Evolutionary conservation across 306 rosid species (phyloP).

Genomic region (Abrus precatorius): DNA sequence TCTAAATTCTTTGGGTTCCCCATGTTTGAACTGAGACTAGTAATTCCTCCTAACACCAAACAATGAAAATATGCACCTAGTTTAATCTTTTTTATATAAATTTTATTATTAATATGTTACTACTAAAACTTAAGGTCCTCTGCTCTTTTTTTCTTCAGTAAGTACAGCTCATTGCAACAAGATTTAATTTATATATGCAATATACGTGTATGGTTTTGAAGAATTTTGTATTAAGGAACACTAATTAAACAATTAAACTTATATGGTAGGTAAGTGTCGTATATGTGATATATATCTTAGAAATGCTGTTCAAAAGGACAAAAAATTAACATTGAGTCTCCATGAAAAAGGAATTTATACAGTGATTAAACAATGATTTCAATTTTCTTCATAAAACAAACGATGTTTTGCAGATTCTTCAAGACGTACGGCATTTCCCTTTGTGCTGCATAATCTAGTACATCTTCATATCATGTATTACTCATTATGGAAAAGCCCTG

Average conservation of each 20-base stretch:
- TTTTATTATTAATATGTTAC: constrained; percentile 19
- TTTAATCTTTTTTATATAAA: background rate
- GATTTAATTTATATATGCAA: background rate
- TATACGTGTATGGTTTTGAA: background rate
- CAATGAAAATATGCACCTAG: background rate
- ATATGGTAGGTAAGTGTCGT: constrained; percentile 28
- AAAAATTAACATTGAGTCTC: background rate
- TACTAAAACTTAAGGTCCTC: constrained; percentile 35
- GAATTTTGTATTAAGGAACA: constrained; percentile 20
- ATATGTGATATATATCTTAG: constrained; percentile 31
- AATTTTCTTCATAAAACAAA: background rate
- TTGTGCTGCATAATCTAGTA: background rate
- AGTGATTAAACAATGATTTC: constrained; percentile 3
- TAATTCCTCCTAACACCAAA: constrained; percentile 16
- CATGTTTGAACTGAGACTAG: constrained; percentile 1
- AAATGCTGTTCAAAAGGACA: constrained; percentile 22
- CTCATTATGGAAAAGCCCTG: constrained; percentile 39
- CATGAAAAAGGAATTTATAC: background rate
- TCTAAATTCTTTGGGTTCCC: constrained; percentile 14
- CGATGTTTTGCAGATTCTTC: constrained; percentile 6
- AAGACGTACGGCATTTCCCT: background rate
- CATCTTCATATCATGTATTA: constrained; percentile 16
- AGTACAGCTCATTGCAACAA: constrained; percentile 20
- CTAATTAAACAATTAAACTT: constrained; percentile 1
- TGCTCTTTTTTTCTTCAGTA: background rate